Evolutionary conservation across 208 protist species (phyloP), one percentile per base, ranked within the genome.

Genomic region (Crithidia mellificae): DNA sequence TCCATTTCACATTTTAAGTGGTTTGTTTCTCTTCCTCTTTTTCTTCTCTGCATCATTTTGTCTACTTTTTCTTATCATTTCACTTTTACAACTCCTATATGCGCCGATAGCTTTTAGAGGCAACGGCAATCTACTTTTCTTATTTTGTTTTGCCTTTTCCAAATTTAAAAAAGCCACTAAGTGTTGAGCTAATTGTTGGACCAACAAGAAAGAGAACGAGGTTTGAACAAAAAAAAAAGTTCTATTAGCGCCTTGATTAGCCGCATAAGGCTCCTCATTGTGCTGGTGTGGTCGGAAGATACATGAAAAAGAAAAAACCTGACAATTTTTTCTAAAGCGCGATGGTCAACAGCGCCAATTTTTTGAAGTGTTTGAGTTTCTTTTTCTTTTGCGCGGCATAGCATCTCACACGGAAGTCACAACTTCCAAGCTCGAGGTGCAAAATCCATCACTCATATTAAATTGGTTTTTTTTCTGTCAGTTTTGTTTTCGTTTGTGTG

Each of bases 391-490:
- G 46, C 29, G 20, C 22, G 46, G 24, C 15, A 12, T 5, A 11
- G 20, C 46, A 19, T 51, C 46, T 51, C 15, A 22, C 22, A 14
- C 5, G 22, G 15, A 5, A 51, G 46, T 51, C 46, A 51, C 46
- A 51, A 51, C 46, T 51, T 14, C 29, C 14, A 27, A 51, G 22
- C 6, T 2, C 46, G 6, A 19, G 46, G 29, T 9, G 46, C 29
- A 29, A 27, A 51, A 19, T 6, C 41, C 8, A 15, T n/a, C 4
- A 6, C 8, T 46, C 20, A 3, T 29, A 2, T 51, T 29, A 29
- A 47, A 36, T 57, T 50, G 24, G 19, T 68, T 52, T 50, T 70
- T 9, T 70, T 55, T 38, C 24, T 55, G 19, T 36, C 17, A 6
- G 0, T 55, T 4, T 55, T 55, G 27, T 30, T 32, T 24, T 55